These are phyloP conservation scores for Suillus bovinus DNA, from an alignment of 768 basidiomycete genomes.

Conservation along the genomic window DNA sequence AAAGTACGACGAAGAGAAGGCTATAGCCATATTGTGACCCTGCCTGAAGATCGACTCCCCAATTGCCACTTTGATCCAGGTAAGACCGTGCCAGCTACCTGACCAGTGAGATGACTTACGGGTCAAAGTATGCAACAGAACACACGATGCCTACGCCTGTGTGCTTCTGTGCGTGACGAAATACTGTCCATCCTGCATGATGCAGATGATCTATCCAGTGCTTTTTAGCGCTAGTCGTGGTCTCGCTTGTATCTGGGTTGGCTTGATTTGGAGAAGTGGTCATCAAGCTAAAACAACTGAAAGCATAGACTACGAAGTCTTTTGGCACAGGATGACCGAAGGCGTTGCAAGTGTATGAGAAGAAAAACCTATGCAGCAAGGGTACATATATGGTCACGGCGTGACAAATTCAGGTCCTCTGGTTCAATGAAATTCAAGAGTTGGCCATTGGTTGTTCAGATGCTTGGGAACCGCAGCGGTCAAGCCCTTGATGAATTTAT, in stretches of 20 bases:
- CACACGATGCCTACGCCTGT: constrained; percentile 86
- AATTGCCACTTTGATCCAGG: constrained; percentile 61
- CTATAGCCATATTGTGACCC: constrained; percentile 85
- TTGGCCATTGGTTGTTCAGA: not conserved
- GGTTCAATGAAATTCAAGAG: not conserved
- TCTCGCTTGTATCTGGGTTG: not conserved
- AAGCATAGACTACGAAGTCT: not conserved
- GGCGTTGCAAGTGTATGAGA: no score
- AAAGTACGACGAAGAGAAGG: constrained; percentile 80
- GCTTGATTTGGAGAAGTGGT: not conserved
- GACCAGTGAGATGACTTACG: constrained; percentile 45
- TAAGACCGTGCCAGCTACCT: constrained; percentile 4
- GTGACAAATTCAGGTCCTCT: not conserved
- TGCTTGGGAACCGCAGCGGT: not conserved
- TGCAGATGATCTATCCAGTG: constrained; percentile 24
- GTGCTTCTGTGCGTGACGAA: constrained; percentile 61
- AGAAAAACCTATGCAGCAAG: no score
- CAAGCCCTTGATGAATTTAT: not conserved
- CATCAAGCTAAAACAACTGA: not conserved
- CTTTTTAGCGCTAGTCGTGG: not conserved
- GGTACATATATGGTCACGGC: not conserved
- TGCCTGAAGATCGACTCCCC: constrained; percentile 89
- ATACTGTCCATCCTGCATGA: constrained; percentile 30
- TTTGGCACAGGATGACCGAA: not conserved
- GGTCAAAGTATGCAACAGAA: constrained; percentile 87